phyloP scores from a whole-genome alignment of 1,284 basidiomycete genomes.

The Fomes fomentarius region DNA sequence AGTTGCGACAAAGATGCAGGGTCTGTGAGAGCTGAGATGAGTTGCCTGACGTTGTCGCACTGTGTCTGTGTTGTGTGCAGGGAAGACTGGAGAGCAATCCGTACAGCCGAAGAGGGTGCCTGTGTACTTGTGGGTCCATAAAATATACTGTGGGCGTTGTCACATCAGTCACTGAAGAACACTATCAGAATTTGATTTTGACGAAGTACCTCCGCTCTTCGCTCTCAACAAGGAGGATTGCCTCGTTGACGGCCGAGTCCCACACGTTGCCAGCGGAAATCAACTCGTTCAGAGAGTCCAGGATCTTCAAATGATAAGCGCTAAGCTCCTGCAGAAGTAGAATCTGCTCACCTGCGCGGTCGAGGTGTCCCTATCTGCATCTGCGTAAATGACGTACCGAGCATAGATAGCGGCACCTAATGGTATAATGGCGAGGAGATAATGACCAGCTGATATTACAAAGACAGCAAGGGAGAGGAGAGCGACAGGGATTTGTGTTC shows the following conservation, averaged over 20 bases:
- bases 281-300: constrained; percentile 65
- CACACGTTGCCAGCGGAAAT: constrained; percentile 67
- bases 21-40: constrained; percentile 73
- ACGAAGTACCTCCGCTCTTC: constrained; percentile 64
- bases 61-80: constrained; percentile 75
- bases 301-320: constrained; percentile 45
- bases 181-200: not conserved
- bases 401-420: constrained; percentile 47
- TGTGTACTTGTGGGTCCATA: constrained; percentile 46
- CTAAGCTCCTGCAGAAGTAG: constrained; percentile 1
- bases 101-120: constrained; percentile 60
- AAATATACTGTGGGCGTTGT: constrained; percentile 32
- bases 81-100: constrained; percentile 70
- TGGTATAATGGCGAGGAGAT: constrained; percentile 43
- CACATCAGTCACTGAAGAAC: constrained; percentile 1
- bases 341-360: constrained; percentile 53
- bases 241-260: constrained; percentile 72
- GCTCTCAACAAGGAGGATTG: constrained; percentile 62
- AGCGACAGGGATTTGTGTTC: constrained; percentile 20
- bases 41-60: constrained; percentile 77
- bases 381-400: constrained; percentile 40
- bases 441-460: constrained; percentile 52
- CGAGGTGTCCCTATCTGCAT: constrained; percentile 46
- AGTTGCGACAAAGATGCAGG: constrained; percentile 71
- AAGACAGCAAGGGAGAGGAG: constrained; percentile 39